Percentiles rank a stretch among this genome's conserved stretches.
Conservation (phyloP, 768 basidiomycete species). For the Trametes elegans region DNA sequence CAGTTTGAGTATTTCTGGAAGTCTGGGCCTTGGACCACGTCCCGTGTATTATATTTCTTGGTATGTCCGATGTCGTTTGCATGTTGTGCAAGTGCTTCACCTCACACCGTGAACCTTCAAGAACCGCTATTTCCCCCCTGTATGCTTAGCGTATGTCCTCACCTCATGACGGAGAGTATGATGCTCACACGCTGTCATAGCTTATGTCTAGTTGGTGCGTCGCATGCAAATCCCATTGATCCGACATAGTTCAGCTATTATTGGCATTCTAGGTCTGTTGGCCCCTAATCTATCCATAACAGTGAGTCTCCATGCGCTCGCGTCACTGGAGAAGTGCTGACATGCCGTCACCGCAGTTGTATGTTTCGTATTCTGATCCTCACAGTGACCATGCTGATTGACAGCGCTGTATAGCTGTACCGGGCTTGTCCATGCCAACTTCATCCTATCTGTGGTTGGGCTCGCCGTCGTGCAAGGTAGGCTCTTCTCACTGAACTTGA, state of each 20-base stretch:
- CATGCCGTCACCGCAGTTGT: neutral
- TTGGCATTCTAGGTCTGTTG: neutral
- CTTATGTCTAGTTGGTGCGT: constrained; percentile 2
- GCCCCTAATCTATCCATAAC: constrained; percentile 1
- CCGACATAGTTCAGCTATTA: neutral
- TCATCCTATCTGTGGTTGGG: constrained; percentile 11
- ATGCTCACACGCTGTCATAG: neutral
- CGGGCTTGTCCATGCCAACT: constrained; percentile 3
- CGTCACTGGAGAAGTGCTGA: neutral
- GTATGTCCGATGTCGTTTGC: neutral
- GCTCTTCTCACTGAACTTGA: neutral
- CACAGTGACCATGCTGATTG: neutral
- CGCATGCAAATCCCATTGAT: neutral
- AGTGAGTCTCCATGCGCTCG: neutral
- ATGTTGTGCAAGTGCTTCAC: neutral
- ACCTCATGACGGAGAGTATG: neutral
- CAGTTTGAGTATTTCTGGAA: constrained; percentile 23
- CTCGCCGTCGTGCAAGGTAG: constrained; percentile 17
- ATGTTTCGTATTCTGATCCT: neutral
- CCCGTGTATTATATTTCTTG: constrained; percentile 21
- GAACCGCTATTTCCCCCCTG: constrained; percentile 21
- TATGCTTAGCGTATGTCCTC: constrained; percentile 8
- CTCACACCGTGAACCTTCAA: neutral
- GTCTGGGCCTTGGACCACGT: constrained; percentile 15
- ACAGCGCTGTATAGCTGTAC: constrained; percentile 4